Percentiles rank a stretch among this genome's conserved stretches.
Evolutionary conservation across 352 stramenopile species (phyloP).

Genomic region (Globisporangium emineosum): DNA sequence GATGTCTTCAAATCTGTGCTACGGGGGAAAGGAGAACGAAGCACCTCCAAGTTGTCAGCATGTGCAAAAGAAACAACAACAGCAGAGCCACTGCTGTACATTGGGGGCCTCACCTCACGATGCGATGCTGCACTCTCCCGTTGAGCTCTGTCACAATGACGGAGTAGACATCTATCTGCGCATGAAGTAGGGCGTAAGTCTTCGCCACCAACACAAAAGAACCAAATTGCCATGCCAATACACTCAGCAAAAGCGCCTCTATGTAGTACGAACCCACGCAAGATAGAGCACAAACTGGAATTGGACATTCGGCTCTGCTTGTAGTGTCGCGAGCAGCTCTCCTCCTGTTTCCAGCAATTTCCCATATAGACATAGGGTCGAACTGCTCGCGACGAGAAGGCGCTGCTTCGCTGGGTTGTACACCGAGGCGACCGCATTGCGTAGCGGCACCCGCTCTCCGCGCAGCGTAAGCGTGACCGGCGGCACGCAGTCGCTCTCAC

Average conservation of each 20-base stretch:
- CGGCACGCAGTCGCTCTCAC: no score
- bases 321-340: conserved; percentile 29
- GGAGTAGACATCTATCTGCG: conserved; percentile 43
- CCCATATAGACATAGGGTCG: conserved; percentile 39
- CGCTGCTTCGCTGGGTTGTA: conserved; percentile 20
- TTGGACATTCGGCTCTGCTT: conserved; percentile 35
- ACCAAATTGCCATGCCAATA: not conserved
- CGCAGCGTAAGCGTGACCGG: no score
- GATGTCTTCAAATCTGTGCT: conserved; percentile 43
- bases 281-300: conserved; percentile 42
- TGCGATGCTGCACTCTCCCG: conserved; percentile 35
- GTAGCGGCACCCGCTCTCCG: conserved; percentile 38
- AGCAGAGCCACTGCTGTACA: not conserved
- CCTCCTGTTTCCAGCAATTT: conserved; percentile 41
- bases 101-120: conserved; percentile 52
- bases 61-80: not conserved
- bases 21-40: conserved; percentile 1
- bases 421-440: no score
- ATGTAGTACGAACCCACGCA: conserved; percentile 36
- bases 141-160: conserved; percentile 26
- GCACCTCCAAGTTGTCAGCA: conserved; percentile 3
- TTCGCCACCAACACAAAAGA: not conserved
- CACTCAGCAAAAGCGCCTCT: no score
- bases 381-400: conserved; percentile 36
- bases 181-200: not conserved